Evolutionary conservation across 2,329 filamentous ascomycete species (phyloP), one percentile per base, ranked within the genome.

Genomic region (Xylariaceae sp.): DNA sequence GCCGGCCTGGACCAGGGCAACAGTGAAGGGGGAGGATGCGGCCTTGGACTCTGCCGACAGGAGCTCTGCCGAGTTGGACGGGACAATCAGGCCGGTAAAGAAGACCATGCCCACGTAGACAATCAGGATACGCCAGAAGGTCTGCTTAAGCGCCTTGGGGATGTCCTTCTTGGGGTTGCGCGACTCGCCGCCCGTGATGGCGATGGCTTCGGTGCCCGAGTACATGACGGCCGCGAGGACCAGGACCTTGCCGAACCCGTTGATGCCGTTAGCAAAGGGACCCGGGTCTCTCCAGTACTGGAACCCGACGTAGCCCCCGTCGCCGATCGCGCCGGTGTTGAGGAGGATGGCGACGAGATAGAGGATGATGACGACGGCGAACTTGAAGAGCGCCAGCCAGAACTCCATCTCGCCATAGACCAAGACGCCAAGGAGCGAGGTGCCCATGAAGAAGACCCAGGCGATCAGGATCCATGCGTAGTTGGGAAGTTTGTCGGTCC

Each of bases 391-490:
- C 2, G 54, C 51, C 7, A 56, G 46, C 38, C 46, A 55, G 32
- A 53, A 53, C 36, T 55, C 51, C 51, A 55, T 55, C 36, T 56
- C 52, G 2, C 51, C 52, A 25, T 53, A 55, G 12, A 54, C 41
- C 5, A 52, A 49, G 5, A 54, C 40, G 3, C 51, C 52, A 1
- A 56, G 39, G 2, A 65, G 54, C 1, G 58, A 62, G 6, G 66
- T 46, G 3, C 42, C 46, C 33, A 64, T 55, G 35, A 65, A 68
- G 7, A 65, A 44, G 4, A 55, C 54, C 60, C 60, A 68, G 42
- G 60, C 66, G 5, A 68, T 59, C 5, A 68, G 38, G 14, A 67
- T 62, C 63, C 64, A 68, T 3, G 50, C 64, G 46, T 61, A 69
- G 29, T 57, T 52, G 1, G 65, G 65, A 2, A 67, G 53, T 1